These are phyloP conservation scores for Geotrichum ghanense DNA, from an alignment of 805 yeast species.

Conservation along the genomic window DNA sequence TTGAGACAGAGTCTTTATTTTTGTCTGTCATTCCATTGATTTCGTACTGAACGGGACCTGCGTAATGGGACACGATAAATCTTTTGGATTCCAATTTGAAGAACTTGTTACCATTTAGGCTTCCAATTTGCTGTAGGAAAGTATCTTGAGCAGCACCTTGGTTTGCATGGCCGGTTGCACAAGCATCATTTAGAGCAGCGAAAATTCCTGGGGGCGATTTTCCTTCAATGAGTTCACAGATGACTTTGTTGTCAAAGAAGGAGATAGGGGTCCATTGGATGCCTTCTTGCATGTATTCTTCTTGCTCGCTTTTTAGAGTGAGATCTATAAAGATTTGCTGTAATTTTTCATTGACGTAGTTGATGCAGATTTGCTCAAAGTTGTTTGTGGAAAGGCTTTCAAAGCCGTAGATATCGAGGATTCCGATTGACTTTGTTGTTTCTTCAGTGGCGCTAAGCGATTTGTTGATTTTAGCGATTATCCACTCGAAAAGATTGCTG, in stretches of 20 bases:
- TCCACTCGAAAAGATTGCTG: conserved; percentile 67
- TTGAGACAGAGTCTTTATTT: conserved; percentile 86
- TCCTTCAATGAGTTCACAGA: conserved; percentile 91
- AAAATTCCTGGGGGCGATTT: conserved; percentile 92
- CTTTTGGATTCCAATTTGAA: conserved; percentile 82
- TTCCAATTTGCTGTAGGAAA: conserved; percentile 80
- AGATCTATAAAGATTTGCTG: conserved; percentile 96
- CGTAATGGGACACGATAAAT: conserved; percentile 89
- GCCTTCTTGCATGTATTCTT: conserved; percentile 86
- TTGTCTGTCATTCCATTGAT: conserved; percentile 88
- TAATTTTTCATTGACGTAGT: conserved; percentile 81
- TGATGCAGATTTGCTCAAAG: conserved; percentile 94
- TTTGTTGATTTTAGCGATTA: conserved; percentile 65
- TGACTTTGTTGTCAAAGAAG: conserved; percentile 90
- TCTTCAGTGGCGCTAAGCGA: conserved; percentile 39
- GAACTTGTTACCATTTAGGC: conserved; percentile 73
- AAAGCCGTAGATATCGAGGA: conserved; percentile 93
- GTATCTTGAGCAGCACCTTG: conserved; percentile 94
- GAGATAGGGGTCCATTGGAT: conserved; percentile 96
- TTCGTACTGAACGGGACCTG: conserved; percentile 96
- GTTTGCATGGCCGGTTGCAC: conserved; percentile 98
- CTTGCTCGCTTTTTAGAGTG: conserved; percentile 93
- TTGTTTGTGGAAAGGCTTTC: conserved; percentile 93
- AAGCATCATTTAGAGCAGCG: conserved; percentile 92
- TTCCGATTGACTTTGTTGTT: conserved; percentile 54